Evolutionary conservation across 148 eudicot species (phyloP).

Genomic region (Persicaria tinctoria): DNA sequence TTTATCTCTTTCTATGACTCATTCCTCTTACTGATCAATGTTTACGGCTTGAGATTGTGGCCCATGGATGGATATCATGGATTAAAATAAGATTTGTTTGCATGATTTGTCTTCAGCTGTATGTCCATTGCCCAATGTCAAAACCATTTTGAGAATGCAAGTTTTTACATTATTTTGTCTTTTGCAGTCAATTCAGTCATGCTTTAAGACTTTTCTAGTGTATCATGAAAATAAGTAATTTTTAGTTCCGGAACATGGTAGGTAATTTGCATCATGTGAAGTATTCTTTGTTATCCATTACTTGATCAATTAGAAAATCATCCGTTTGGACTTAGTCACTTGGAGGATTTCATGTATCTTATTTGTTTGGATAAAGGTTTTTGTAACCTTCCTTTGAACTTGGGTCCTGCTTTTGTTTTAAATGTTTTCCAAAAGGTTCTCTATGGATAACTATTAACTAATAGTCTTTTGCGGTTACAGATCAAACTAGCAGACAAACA

Average conservation of each 20-base stretch:
- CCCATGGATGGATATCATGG: not conserved
- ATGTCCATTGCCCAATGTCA: too few relatives aligned
- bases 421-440: not conserved
- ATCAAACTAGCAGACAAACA: conserved; percentile 86
- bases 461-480: conserved; percentile 24
- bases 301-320: too few relatives aligned
- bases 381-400: not conserved
- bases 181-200: not conserved
- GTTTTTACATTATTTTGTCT: too few relatives aligned
- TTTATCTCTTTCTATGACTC: too few relatives aligned
- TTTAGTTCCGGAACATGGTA: too few relatives aligned
- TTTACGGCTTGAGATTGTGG: not conserved
- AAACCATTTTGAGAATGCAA: not conserved
- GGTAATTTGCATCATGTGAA: too few relatives aligned
- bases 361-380: not conserved
- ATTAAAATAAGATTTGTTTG: not conserved
- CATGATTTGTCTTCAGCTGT: not conserved
- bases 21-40: not conserved
- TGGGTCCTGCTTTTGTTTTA: not conserved
- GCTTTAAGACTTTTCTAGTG: not conserved
- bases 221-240: not conserved
- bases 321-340: too few relatives aligned
- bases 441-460: not conserved
- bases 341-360: too few relatives aligned
- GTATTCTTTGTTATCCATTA: too few relatives aligned